Base-by-base conservation (phyloP, 768 basidiomycete species). In the Suillus sp. region DNA sequence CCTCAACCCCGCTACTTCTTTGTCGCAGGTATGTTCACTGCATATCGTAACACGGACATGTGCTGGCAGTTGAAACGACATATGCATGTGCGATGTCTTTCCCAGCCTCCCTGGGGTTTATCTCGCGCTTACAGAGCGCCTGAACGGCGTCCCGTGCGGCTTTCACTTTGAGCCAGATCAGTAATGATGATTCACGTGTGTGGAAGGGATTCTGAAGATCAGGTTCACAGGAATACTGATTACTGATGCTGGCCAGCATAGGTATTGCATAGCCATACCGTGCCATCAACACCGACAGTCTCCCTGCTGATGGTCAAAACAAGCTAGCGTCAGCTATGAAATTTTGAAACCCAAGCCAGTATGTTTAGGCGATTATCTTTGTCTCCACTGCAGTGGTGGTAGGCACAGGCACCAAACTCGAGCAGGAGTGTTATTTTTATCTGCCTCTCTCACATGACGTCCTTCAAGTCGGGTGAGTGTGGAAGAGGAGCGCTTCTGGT, bases 171-270 rank as follows among this genome's bases (percentile, higher is more conserved):
- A 22, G 22, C 16, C 22, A 56, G 54, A 56, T 56, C 35, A 25
- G 22, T 53, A 13, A 16, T 3, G 34, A 34, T 34, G 57, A 40
- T 61, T 32, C 38, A 57, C 37, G 56, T 20, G 56, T 5, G 6
- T 57, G 25, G 37, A 38, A 53, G 51, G 55, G 38, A 57, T 57
- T 53, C 30, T 53, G 51, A 34, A 53, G 30, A 53, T 53, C 51
- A 53, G 51, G 51, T 34, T 53, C 51, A 14, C 51, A 53, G 51
- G 34, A 51, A 30, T 51, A 30, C 27, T 4, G 50, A 30, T 18
- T 51, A 20, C 51, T 53, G 51, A 53, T 53, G 27, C n/a, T 25
- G 27, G 18, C 27, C 27, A 51, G 18, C 30, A 32, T 47, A 47
- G 22, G 22, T 6, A 25, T 48, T 25, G 47, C 47, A 48, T 30